phyloP scores from a whole-genome alignment of 352 stramenopile species.

The Phytophthora hibernalis region DNA sequence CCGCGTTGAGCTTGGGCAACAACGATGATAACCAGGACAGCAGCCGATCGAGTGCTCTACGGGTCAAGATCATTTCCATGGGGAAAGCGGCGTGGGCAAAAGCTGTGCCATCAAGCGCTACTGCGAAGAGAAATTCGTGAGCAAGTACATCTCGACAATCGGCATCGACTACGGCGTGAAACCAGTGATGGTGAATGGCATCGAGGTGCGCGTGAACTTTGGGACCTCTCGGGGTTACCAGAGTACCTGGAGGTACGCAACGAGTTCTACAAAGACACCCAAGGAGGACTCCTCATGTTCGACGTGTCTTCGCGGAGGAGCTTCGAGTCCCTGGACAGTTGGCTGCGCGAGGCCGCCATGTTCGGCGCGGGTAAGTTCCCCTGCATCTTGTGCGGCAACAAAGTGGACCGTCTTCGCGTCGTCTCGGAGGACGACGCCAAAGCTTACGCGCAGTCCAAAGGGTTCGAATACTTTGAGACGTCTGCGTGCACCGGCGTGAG shows the following conservation, averaged over 20 bases:
- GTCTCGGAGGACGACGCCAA: constrained; percentile 85
- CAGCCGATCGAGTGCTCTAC: constrained; percentile 51
- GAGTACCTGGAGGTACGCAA: constrained; percentile 96
- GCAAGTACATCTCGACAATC: constrained; percentile 97
- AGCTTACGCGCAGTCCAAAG: constrained; percentile 75
- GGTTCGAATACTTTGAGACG: constrained; percentile 93
- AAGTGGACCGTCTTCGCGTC: constrained; percentile 80
- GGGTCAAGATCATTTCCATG: constrained; percentile 96
- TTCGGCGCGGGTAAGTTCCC: constrained; percentile 90
- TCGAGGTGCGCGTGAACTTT: constrained; percentile 94
- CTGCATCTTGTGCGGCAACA: constrained; percentile 93
- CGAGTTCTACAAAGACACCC: constrained; percentile 97
- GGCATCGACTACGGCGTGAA: constrained; percentile 97
- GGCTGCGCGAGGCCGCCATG: constrained; percentile 89
- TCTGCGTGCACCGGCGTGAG: constrained; percentile 89
- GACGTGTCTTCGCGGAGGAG: constrained; percentile 77
- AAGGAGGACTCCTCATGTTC: constrained; percentile 80
- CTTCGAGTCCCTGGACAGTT: constrained; percentile 89
- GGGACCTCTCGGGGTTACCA: constrained; percentile 92
- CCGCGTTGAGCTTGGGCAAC: constrained; percentile 34
- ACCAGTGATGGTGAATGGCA: constrained; percentile 72
- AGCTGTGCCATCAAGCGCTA: constrained; percentile 96
- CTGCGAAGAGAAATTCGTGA: constrained; percentile 95
- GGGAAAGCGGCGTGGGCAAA: constrained; percentile 92
- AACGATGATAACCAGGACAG: constrained; percentile 40